Percentiles rank a stretch among this genome's conserved stretches.
Conservation (phyloP, 2,329 filamentous ascomycete genomes). For the Hysterium pulicare region DNA sequence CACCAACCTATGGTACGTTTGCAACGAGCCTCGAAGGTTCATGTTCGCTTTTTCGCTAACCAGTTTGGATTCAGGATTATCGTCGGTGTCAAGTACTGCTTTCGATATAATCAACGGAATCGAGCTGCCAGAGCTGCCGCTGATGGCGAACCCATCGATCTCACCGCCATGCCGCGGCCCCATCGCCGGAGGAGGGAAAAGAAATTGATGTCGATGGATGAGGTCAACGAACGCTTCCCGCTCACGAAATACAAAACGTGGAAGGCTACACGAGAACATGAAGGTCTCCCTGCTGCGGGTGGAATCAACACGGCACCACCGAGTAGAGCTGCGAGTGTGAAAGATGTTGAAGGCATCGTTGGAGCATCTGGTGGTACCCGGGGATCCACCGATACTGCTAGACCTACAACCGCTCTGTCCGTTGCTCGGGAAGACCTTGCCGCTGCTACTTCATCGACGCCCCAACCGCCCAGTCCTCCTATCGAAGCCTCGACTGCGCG, state of each 20-base stretch:
- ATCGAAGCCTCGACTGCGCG: slow-evolving; percentile 19
- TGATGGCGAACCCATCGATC: slow-evolving; percentile 77
- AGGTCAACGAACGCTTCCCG: slow-evolving; percentile 96
- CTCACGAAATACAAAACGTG: slow-evolving; percentile 95
- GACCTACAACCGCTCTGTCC: slow-evolving; percentile 37
- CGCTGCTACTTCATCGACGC: slow-evolving; percentile 37
- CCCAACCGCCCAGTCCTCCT: slow-evolving; percentile 12
- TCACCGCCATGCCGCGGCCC: slow-evolving; percentile 79
- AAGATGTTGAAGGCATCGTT: slow-evolving; percentile 55
- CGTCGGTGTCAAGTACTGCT: slow-evolving; percentile 98
- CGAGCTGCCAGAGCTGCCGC: slow-evolving; percentile 74
- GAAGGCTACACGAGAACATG: slow-evolving; percentile 76
- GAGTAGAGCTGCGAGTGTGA: slow-evolving; percentile 71
- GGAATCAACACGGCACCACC: slow-evolving; percentile 69
- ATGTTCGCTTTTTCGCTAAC: slow-evolving; percentile 19
- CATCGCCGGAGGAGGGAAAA: slow-evolving; percentile 89
- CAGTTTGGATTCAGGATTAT: slow-evolving; percentile 72
- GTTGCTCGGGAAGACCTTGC: slow-evolving; percentile 47
- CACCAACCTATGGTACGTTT: slow-evolving; percentile 89
- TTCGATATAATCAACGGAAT: slow-evolving; percentile 94
- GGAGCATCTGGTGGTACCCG: slow-evolving; percentile 26
- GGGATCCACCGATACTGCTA: slow-evolving; percentile 23
- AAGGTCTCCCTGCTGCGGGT: slow-evolving; percentile 79
- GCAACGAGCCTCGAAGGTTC: not conserved
- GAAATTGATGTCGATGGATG: slow-evolving; percentile 98